phyloP scores from a whole-genome alignment of 345 rosid species.

The Schrenkiella parvula region DNA sequence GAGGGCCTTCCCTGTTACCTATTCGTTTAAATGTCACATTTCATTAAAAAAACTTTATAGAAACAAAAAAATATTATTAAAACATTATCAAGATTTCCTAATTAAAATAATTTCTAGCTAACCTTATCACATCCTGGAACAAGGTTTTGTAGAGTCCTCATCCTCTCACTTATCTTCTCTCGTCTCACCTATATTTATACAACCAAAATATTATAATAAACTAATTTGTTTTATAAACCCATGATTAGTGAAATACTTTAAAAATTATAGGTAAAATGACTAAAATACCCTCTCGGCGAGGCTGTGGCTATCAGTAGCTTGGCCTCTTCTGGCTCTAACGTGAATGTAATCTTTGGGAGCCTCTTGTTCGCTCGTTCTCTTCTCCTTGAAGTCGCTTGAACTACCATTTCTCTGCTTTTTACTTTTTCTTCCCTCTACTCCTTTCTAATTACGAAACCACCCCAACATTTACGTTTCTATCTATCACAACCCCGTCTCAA shows the following conservation, averaged over 20 bases:
- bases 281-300: conserved; percentile 68
- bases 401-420: conserved; percentile 47
- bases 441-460: conserved; percentile 29
- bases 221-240: neutral
- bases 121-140: conserved; percentile 92
- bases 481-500: neutral
- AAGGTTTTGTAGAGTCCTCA: conserved; percentile 54
- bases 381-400: conserved; percentile 29
- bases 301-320: conserved; percentile 49
- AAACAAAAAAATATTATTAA: neutral
- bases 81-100: neutral
- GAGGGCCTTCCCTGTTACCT: conserved; percentile 81
- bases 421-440: conserved; percentile 37
- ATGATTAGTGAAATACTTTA: neutral
- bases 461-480: neutral
- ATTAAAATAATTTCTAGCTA: neutral
- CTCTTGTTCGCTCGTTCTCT: conserved; percentile 35
- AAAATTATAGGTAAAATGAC: neutral
- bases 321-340: conserved; percentile 84
- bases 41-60: conserved; percentile 20
- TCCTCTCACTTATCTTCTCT: conserved; percentile 73
- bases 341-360: conserved; percentile 65
- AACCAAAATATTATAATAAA: neutral
- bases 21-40: conserved; percentile 36
- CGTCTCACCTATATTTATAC: conserved; percentile 52